phyloP scores from a whole-genome alignment of 2,329 filamentous ascomycete species.

The Ophiostoma sp. region DNA sequence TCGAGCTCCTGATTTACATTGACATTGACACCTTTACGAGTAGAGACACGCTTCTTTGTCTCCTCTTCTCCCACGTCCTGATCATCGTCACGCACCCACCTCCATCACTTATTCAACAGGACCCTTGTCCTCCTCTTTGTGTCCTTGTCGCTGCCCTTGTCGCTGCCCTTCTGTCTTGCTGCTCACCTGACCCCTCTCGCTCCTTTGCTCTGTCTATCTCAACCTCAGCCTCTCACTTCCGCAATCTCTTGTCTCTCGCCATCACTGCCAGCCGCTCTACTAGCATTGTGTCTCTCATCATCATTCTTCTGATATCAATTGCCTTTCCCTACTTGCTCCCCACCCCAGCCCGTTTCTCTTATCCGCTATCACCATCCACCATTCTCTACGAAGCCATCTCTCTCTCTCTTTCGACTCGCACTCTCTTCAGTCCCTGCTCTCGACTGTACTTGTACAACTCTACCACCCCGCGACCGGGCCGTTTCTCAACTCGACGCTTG shows the following conservation, averaged over 20 bases:
- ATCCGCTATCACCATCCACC: neutral
- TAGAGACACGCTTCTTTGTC: neutral
- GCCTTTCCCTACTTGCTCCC: neutral
- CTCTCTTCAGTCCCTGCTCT: no score
- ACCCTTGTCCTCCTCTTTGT: neutral
- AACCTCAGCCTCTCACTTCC: no score
- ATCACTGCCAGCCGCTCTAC: neutral
- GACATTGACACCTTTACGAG: no score
- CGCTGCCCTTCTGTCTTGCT: neutral
- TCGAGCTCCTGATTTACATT: neutral
- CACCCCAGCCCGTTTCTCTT: neutral
- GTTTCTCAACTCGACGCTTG: neutral
- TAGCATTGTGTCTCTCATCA: neutral
- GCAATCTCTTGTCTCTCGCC: neutral
- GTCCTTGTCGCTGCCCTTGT: neutral
- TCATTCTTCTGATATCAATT: neutral
- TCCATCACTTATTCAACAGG: neutral
- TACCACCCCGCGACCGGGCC: neutral
- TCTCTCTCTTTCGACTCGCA: neutral
- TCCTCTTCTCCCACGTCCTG: neutral
- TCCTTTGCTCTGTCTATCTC: no score
- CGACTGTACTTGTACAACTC: neutral
- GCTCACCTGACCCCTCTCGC: neutral
- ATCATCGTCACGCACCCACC: neutral
- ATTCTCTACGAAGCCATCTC: neutral